Evolutionary conservation across 129 eudicot species (phyloP), one percentile per base, ranked within the genome.

Genomic region (Artemisia argyi): DNA sequence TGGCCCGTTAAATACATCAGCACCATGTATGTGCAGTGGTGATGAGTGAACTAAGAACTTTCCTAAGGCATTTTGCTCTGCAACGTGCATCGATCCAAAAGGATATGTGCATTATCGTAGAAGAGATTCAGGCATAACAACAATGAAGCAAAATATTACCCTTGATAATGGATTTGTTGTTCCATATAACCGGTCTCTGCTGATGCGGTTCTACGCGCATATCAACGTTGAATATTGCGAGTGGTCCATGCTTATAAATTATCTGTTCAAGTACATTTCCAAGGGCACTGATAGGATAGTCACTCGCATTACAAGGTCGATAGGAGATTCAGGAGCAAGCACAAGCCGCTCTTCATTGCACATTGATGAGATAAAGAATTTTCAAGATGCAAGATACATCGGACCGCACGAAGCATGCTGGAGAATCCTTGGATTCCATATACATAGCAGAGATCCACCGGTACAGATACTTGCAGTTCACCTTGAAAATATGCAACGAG

Each of bases 381-480:
- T 26, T 1, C 15, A 10, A 11, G 48, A 61, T 5, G 66, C 48
- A 19, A 35, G 44, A 10, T 60, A 11, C 44, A 60, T 60, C 0
- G 24, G 65, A 14, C 44, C 65, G 30, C 30, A 24, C 3, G 30
- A 26, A 3, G 30, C 30, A 26, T 26, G 30, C 30, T 26, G 30
- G 30, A 26, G 47, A 9, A 61, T 61, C 11, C 30, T 61, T 6
- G 30, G 14, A 9, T 61, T 61, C 8, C 18, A 5, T 2, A 61
- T 61, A 7, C 66, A 61, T 11, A 11, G 2, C 2, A 24, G 16
- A 28, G 44, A 65, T 13, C 72, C 76, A 0, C 4, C 72, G 0
- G 72, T 82, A 0, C 66, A 46, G 4, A 11, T 78, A 0, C 57
- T 82, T 5, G 12, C 53, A 0, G 28, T 66, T 24, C 86, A 82